Conservation (phyloP, 2,329 filamentous ascomycete genomes). For the Ambrosiella xylebori region DNA sequence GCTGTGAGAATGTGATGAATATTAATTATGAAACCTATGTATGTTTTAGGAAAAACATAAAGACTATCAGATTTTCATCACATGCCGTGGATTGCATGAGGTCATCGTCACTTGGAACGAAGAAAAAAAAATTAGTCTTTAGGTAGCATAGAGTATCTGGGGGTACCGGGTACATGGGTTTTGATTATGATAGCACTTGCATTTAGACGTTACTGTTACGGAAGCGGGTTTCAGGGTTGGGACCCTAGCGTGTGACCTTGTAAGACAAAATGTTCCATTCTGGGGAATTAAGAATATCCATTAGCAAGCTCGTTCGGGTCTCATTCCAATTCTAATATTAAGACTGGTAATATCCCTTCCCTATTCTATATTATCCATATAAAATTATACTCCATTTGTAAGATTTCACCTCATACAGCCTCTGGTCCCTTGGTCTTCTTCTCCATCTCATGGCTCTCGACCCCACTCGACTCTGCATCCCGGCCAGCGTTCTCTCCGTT, state of each 20-base stretch:
- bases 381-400: neutral
- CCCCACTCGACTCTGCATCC: neutral
- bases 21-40: neutral
- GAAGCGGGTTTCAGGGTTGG: too few relatives aligned
- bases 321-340: too few relatives aligned
- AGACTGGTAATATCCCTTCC: neutral
- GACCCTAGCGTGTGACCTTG: neutral
- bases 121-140: neutral
- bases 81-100: neutral
- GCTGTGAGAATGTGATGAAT: neutral
- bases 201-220: too few relatives aligned
- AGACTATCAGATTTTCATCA: neutral
- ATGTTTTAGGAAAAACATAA: neutral
- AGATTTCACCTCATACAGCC: neutral
- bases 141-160: neutral
- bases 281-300: too few relatives aligned
- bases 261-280: too few relatives aligned
- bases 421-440: conserved; percentile 5
- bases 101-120: neutral
- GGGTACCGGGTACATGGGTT: neutral
- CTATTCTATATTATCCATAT: neutral
- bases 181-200: too few relatives aligned
- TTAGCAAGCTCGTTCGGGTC: too few relatives aligned
- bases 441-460: conserved; percentile 9
- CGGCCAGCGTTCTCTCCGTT: neutral